phyloP scores from a whole-genome alignment of 169 alveolate species.

The Plasmodium relictum region DNA sequence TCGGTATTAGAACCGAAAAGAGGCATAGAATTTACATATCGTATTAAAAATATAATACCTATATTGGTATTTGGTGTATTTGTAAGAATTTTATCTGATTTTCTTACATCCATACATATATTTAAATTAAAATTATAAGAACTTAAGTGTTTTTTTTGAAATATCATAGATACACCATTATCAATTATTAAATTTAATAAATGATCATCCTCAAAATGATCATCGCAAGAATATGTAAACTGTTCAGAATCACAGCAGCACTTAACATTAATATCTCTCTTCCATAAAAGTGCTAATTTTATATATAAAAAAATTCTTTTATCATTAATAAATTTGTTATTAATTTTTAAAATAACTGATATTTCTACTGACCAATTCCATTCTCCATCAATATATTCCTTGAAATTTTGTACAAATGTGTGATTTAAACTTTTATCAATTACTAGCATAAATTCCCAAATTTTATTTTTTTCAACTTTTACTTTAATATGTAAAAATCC shows the following conservation, averaged over 20 bases:
- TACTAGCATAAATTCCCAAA: conserved; percentile 76
- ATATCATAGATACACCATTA: conserved; percentile 9
- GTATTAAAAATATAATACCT: conserved; percentile 59
- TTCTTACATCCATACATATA: conserved; percentile 40
- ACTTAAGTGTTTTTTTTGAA: conserved; percentile 28
- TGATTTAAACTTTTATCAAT: conserved; percentile 75
- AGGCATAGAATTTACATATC: conserved; percentile 78
- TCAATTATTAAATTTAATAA: conserved; percentile 26
- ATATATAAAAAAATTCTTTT: conserved; percentile 61
- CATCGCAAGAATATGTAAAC: conserved; percentile 21
- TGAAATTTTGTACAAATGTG: conserved; percentile 73
- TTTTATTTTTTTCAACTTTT: conserved; percentile 65
- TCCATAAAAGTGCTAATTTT: conserved; percentile 66
- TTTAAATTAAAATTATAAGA: conserved; percentile 51
- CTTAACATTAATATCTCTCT: conserved; percentile 51
- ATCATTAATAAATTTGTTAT: conserved; percentile 36
- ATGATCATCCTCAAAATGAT: conserved; percentile 12
- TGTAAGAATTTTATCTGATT: conserved; percentile 28
- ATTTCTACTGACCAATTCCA: conserved; percentile 77
- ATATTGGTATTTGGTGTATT: conserved; percentile 5
- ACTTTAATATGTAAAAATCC: conserved; percentile 76
- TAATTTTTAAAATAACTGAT: conserved; percentile 68
- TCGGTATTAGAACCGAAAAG: conserved; percentile 35
- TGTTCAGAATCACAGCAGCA: conserved; percentile 25
- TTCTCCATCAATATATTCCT: conserved; percentile 57